Percentiles rank a stretch among this genome's conserved stretches.
Conservation (phyloP, 2,329 filamentous ascomycete genomes). For the Nothopassalora personata region DNA sequence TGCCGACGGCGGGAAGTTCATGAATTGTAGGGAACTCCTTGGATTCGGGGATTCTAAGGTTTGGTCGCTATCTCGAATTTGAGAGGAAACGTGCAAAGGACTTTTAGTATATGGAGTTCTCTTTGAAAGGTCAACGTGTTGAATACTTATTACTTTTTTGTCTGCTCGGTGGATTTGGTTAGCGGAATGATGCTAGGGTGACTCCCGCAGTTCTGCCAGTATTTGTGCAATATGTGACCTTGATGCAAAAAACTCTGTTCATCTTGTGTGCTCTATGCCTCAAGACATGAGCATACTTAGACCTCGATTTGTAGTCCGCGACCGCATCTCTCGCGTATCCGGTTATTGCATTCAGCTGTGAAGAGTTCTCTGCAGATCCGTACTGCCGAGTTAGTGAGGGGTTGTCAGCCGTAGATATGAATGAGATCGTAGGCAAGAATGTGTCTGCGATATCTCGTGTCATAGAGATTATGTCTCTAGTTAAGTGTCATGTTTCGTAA, state of each 20-base stretch:
- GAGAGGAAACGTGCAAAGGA: background rate
- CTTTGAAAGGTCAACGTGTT: too few species aligned
- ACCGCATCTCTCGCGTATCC: too few species aligned
- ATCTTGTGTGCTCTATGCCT: background rate
- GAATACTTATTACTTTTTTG: too few species aligned
- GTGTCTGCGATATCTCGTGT: background rate
- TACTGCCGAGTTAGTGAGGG: constrained; percentile 1
- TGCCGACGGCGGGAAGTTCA: constrained; percentile 48
- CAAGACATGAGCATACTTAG: too few species aligned
- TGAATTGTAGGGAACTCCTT: constrained; percentile 50
- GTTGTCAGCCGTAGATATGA: background rate
- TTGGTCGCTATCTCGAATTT: constrained; percentile 7
- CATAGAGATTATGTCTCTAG: background rate
- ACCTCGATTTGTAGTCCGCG: too few species aligned
- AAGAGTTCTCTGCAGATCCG: background rate
- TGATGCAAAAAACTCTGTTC: too few species aligned
- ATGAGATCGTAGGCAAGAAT: too few species aligned
- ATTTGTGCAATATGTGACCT: too few species aligned
- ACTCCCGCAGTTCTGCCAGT: too few species aligned
- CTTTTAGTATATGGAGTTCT: too few species aligned
- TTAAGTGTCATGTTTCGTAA: background rate
- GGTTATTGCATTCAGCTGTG: background rate
- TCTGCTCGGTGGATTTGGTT: background rate
- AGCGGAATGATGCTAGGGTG: background rate
- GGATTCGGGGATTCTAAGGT: constrained; percentile 45